Percentiles rank a stretch among this genome's conserved stretches.
These are phyloP conservation scores for Oryza rufipogon DNA, from an alignment of 176 grass and related monocot species.

Conservation along the genomic window DNA sequence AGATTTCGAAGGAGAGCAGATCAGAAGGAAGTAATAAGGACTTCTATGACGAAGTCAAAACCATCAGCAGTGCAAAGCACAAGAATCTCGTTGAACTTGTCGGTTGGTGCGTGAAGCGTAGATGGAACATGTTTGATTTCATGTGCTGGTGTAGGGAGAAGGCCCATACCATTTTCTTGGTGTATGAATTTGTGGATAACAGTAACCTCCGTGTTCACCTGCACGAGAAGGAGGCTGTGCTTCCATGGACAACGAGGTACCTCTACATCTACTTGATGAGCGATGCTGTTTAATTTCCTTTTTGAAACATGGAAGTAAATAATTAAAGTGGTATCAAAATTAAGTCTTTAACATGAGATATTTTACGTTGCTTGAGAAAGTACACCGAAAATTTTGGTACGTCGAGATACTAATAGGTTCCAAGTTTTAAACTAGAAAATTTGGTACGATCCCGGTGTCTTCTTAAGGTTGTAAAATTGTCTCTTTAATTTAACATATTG, in stretches of 20 bases:
- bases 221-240: neutral
- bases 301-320: too few species aligned
- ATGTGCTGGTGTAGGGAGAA: neutral
- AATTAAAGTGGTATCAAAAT: too few species aligned
- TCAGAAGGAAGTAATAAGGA: neutral
- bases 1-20: neutral
- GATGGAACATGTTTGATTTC: neutral
- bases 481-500: too few species aligned
- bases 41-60: neutral
- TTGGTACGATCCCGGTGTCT: too few species aligned
- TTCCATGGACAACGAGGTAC: neutral
- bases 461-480: too few species aligned
- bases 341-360: too few species aligned
- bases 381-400: too few species aligned
- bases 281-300: too few species aligned
- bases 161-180: neutral
- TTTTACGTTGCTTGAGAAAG: too few species aligned
- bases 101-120: neutral
- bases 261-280: too few species aligned
- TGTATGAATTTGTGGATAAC: neutral
- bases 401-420: too few species aligned
- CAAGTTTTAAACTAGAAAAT: too few species aligned
- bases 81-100: neutral
- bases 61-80: neutral
- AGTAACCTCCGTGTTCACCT: neutral